Evolutionary conservation across 352 stramenopile genomes (phyloP).

Genomic region (Phytopythium litorale): DNA sequence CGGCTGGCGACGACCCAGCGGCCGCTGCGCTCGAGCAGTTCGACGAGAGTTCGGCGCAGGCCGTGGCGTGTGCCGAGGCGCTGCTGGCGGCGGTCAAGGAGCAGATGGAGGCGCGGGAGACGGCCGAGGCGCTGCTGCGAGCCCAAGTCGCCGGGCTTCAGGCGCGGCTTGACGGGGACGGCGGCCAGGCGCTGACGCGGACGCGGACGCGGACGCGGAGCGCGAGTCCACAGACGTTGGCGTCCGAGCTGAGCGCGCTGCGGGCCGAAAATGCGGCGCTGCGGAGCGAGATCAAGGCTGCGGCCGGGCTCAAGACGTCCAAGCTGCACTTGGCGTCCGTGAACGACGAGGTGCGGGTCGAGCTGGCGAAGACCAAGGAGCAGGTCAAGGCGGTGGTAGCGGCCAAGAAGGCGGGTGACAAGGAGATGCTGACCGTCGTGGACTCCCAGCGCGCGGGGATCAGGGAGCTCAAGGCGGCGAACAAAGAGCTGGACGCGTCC

Average conservation of each 20-base stretch:
- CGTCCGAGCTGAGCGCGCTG: neutral
- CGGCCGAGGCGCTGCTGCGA: neutral
- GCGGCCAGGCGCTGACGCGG: neutral
- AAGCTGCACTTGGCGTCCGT: neutral
- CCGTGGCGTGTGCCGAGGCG: neutral
- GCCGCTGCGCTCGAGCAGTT: no score
- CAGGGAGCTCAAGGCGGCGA: neutral
- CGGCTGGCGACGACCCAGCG: no score
- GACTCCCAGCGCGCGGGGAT: neutral
- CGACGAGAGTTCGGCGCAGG: neutral
- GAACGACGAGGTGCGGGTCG: neutral
- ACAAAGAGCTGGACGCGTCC: no score
- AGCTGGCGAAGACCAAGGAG: neutral
- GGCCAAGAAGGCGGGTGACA: no score
- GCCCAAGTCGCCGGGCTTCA: neutral
- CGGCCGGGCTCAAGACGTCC: no score
- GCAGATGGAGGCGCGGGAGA: neutral
- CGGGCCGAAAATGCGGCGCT: neutral
- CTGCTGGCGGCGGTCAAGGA: neutral
- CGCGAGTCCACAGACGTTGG: neutral
- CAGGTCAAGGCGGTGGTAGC: neutral
- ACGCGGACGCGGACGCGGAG: neutral
- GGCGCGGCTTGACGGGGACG: neutral
- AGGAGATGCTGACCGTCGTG: neutral
- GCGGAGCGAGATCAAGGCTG: neutral